These are phyloP conservation scores for Suillus ampliporus DNA, from an alignment of 768 basidiomycete genomes.

Conservation along the genomic window DNA sequence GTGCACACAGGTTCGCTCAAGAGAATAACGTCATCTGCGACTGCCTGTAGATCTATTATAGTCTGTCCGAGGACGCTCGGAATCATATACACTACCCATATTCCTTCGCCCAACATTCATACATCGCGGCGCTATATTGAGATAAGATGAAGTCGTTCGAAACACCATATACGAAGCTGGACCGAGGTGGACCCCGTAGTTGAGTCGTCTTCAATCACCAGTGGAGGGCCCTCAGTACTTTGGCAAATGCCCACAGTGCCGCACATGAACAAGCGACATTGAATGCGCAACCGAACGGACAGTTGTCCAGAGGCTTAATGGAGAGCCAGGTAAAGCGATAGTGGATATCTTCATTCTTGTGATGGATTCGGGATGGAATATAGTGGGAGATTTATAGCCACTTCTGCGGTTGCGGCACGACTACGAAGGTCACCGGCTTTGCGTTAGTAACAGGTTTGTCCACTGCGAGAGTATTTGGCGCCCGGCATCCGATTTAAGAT, in stretches of 20 bases:
- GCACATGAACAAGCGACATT: neutral
- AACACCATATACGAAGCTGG: slow-evolving; percentile 25
- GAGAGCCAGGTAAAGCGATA: neutral
- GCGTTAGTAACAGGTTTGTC: neutral
- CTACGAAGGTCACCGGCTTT: neutral
- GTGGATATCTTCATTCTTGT: neutral
- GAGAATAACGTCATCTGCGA: no score
- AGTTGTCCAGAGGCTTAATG: neutral
- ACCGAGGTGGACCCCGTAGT: slow-evolving; percentile 25
- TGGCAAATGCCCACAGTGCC: slow-evolving; percentile 12
- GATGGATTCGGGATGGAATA: neutral
- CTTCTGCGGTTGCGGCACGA: neutral
- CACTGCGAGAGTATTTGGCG: no score
- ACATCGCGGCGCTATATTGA: slow-evolving; percentile 11
- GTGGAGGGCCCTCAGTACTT: slow-evolving; percentile 5
- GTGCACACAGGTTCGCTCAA: no score
- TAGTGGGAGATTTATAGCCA: neutral
- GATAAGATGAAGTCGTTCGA: slow-evolving; percentile 12
- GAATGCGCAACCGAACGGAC: neutral
- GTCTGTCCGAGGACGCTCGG: slow-evolving; percentile 21
- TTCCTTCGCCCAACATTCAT: slow-evolving; percentile 29
- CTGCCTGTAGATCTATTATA: neutral
- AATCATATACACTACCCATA: slow-evolving; percentile 22
- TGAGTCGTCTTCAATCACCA: slow-evolving; percentile 16
- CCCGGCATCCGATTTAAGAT: no score